Evolutionary conservation across 2,329 filamentous ascomycete genomes (phyloP).

Genomic region (Keithomyces neogunnii): DNA sequence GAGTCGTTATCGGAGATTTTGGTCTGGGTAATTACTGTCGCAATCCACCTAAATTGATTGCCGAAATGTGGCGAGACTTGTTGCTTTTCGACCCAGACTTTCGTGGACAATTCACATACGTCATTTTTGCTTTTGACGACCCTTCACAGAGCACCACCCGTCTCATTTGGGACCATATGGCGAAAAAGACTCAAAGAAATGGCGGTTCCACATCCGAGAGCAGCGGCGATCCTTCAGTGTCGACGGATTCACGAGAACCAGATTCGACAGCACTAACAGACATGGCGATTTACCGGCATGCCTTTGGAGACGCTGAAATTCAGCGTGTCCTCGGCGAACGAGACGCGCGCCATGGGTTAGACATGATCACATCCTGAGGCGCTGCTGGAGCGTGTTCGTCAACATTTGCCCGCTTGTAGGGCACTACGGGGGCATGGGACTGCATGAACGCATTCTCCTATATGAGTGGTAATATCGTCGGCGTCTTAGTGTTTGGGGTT

Average conservation of each 20-base stretch:
- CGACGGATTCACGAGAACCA: constrained; percentile 14
- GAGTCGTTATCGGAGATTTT: constrained; percentile 56
- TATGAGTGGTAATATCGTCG: no score
- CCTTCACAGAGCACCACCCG: constrained; percentile 42
- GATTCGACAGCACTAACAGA: constrained; percentile 28
- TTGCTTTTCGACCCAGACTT: constrained; percentile 55
- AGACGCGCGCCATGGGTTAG: constrained; percentile 46
- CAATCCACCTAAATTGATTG: constrained; percentile 57
- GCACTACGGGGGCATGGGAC: background rate
- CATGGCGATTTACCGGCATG: constrained; percentile 42
- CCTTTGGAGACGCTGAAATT: constrained; percentile 44
- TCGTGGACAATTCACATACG: constrained; percentile 50
- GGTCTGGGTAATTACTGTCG: constrained; percentile 55
- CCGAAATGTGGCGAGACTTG: constrained; percentile 57
- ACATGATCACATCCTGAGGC: constrained; percentile 37
- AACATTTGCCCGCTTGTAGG: background rate
- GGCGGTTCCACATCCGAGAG: constrained; percentile 24
- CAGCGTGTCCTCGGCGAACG: constrained; percentile 39
- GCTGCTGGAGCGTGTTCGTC: background rate
- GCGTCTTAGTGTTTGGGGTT: no score
- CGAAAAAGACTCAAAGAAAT: constrained; percentile 37
- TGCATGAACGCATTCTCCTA: background rate
- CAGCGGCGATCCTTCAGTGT: constrained; percentile 18
- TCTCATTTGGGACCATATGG: constrained; percentile 45
- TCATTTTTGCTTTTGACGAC: constrained; percentile 59